Conservation (phyloP, 2,329 filamentous ascomycete species). For the Mollisia scopiformis region DNA sequence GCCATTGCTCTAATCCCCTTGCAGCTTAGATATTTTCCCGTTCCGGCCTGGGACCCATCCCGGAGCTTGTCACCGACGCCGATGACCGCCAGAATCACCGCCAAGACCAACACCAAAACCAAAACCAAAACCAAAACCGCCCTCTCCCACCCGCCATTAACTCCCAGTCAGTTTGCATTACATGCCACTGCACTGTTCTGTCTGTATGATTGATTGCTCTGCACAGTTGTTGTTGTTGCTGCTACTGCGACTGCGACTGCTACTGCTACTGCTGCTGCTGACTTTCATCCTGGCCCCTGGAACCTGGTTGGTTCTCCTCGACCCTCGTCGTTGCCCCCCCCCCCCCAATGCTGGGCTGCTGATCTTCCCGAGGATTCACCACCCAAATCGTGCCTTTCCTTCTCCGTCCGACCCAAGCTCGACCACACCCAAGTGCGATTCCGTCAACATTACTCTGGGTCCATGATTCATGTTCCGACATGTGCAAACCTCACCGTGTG, state of each 20-base stretch:
- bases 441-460: background rate
- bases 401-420: background rate
- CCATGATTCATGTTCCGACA: constrained; percentile 11
- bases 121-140: too few species aligned
- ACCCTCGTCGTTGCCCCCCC: too few species aligned
- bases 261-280: too few species aligned
- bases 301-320: too few species aligned
- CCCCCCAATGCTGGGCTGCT: constrained; percentile 5
- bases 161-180: too few species aligned
- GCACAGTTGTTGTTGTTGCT: too few species aligned
- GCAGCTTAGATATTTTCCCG: background rate
- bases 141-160: too few species aligned
- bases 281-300: background rate
- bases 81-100: too few species aligned
- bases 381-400: background rate
- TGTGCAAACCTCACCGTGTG: background rate
- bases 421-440: background rate
- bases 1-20: background rate
- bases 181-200: too few species aligned
- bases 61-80: background rate
- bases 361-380: constrained; percentile 7
- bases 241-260: too few species aligned
- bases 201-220: too few species aligned
- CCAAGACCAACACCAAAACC: too few species aligned
- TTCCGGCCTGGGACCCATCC: background rate